A percentile compares a stretch with the other conserved stretches of the same genome.
These are phyloP conservation scores for Eimeria acervulina DNA, from an alignment of 169 alveolate species.

Conservation along the genomic window DNA sequence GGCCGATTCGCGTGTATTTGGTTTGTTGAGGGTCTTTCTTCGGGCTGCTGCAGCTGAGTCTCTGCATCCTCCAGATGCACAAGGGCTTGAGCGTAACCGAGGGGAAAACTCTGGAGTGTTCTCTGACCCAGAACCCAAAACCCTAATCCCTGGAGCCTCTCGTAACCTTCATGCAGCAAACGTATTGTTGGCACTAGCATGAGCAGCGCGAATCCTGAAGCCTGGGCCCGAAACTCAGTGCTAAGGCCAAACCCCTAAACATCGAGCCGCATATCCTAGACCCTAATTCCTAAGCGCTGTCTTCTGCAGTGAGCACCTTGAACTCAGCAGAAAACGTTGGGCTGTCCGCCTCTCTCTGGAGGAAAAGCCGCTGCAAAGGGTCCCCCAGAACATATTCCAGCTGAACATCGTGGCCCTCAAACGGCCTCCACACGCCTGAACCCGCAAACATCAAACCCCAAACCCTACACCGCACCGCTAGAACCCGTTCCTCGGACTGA, in stretches of 20 bases:
- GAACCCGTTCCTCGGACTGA: neutral
- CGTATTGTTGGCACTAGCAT: neutral
- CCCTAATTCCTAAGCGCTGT: neutral
- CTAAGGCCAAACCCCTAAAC: neutral
- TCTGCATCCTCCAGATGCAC: neutral
- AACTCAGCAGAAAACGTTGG: slow-evolving; percentile 75
- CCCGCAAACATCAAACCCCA: neutral
- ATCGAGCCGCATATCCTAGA: neutral
- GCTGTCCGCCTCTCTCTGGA: slow-evolving; percentile 36
- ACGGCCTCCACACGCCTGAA: slow-evolving; percentile 78
- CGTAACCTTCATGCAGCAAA: neutral
- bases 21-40: neutral
- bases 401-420: slow-evolving; percentile 74
- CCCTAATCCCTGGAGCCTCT: neutral
- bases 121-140: neutral
- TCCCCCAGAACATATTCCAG: slow-evolving; percentile 68
- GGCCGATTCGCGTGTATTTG: neutral
- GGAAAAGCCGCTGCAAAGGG: slow-evolving; percentile 74
- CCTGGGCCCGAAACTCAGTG: neutral
- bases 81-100: neutral
- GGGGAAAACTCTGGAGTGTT: neutral
- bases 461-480: slow-evolving; percentile 2
- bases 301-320: neutral
- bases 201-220: neutral
- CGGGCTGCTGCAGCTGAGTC: neutral